Conservation (phyloP, 78 protist genomes). For the Chrysochromulina tobinii region DNA sequence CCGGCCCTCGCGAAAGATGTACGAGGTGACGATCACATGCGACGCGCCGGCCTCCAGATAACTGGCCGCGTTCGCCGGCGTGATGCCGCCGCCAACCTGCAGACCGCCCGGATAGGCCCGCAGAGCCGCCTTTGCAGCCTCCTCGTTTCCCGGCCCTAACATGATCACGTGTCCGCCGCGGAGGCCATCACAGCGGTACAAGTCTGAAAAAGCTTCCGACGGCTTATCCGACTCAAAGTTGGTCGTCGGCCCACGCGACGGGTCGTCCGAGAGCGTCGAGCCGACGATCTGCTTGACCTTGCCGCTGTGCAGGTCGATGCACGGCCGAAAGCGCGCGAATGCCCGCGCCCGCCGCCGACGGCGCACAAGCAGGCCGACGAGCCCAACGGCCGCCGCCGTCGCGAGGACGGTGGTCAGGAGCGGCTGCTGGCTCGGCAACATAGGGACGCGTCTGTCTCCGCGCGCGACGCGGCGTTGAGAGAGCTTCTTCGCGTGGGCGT, state of each 20-base stretch:
- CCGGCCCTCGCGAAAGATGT: conserved; percentile 51
- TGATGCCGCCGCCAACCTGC: conserved; percentile 61
- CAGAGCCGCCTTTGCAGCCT: conserved; percentile 43
- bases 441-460: no score
- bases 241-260: neutral
- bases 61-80: conserved; percentile 25
- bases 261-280: conserved; percentile 35
- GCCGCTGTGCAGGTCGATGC: conserved; percentile 54
- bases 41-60: conserved; percentile 60
- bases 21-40: conserved; percentile 70
- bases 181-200: neutral
- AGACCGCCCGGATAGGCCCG: conserved; percentile 53
- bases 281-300: conserved; percentile 58
- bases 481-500: no score
- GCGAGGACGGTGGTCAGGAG: no score
- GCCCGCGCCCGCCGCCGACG: no score
- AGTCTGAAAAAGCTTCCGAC: conserved; percentile 20
- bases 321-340: conserved; percentile 44
- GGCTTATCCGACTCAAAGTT: conserved; percentile 27
- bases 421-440: no score
- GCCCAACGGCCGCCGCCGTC: no score
- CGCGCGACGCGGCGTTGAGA: no score
- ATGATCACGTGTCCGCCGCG: conserved; percentile 61
- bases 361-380: no score
- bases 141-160: conserved; percentile 67